Conservation (phyloP, 495 filamentous ascomycete genomes). For the Pyrenula massariospora region DNA sequence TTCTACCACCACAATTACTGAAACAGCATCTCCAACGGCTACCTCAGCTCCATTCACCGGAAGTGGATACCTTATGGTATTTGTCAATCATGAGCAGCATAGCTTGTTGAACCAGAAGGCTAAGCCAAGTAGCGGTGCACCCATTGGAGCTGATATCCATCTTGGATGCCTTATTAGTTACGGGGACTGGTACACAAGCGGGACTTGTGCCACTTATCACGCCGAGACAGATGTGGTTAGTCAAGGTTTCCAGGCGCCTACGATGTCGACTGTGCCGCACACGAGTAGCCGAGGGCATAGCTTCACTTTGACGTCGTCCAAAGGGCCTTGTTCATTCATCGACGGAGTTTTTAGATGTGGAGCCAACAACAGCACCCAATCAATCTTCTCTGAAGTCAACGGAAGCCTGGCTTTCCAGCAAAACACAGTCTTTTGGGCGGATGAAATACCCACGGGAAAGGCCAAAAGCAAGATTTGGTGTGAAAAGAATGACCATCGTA, state of each 20-base stretch:
- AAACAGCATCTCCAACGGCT: constrained; percentile 19
- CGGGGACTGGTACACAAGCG: constrained; percentile 57
- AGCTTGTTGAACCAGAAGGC: too few relatives aligned
- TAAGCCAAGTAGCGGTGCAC: too few relatives aligned
- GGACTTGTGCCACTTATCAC: constrained; percentile 60
- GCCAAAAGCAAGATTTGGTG: constrained; percentile 27
- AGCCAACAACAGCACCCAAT: constrained; percentile 1
- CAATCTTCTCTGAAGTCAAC: constrained; percentile 18
- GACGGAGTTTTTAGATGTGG: not conserved
- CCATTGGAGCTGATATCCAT: too few relatives aligned
- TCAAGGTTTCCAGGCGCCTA: not conserved
- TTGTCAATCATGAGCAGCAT: constrained; percentile 12
- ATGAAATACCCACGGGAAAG: constrained; percentile 40
- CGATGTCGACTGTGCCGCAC: not conserved
- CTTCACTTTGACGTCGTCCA: constrained; percentile 1
- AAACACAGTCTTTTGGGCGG: constrained; percentile 44
- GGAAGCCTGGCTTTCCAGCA: constrained; percentile 34
- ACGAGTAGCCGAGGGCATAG: constrained; percentile 1
- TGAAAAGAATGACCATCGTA: constrained; percentile 20
- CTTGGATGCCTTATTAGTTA: constrained; percentile 60
- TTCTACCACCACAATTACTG: constrained; percentile 19
- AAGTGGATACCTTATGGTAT: constrained; percentile 48
- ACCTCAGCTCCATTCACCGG: constrained; percentile 40
- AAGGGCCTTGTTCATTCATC: constrained; percentile 3
- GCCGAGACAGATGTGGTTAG: constrained; percentile 19